Percentiles rank a stretch among this genome's conserved stretches.
phyloP scores from a whole-genome alignment of 2,329 filamentous ascomycete species.

The Lasiodiplodia theobromae region DNA sequence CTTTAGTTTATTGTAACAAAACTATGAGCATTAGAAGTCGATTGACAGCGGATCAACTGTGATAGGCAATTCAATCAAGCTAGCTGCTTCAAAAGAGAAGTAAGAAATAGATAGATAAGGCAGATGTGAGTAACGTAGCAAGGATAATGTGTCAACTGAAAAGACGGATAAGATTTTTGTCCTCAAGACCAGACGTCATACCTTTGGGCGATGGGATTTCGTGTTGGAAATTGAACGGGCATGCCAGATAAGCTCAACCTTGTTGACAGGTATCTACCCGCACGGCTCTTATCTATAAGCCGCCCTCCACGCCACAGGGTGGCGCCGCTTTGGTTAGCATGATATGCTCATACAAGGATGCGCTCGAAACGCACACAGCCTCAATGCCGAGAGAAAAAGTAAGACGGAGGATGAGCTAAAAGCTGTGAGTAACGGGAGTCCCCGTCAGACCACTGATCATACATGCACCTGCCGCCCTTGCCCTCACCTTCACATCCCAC shows the following conservation, averaged over 20 bases:
- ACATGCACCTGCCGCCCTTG: neutral
- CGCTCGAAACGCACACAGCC: neutral
- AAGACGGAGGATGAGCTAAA: neutral
- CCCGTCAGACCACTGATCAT: neutral
- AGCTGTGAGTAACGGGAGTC: neutral
- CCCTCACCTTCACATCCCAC: too few relatives aligned
- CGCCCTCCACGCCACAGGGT: neutral
- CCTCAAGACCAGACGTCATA: neutral
- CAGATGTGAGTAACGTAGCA: too few relatives aligned
- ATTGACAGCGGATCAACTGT: too few relatives aligned
- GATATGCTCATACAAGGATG: neutral
- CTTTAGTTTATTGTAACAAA: too few relatives aligned
- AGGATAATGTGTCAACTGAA: neutral
- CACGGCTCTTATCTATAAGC: neutral
- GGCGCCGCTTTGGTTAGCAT: neutral
- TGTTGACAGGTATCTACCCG: neutral
- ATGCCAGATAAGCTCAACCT: neutral
- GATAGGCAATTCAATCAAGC: too few relatives aligned
- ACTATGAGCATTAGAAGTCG: too few relatives aligned
- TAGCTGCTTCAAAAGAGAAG: too few relatives aligned
- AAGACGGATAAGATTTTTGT: neutral
- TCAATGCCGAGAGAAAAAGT: neutral
- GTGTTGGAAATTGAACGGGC: neutral
- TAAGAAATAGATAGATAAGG: too few relatives aligned
- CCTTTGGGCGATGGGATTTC: neutral